These are phyloP conservation scores for Trichocladium antarcticum DNA, from an alignment of 495 filamentous ascomycete species.

Conservation along the genomic window DNA sequence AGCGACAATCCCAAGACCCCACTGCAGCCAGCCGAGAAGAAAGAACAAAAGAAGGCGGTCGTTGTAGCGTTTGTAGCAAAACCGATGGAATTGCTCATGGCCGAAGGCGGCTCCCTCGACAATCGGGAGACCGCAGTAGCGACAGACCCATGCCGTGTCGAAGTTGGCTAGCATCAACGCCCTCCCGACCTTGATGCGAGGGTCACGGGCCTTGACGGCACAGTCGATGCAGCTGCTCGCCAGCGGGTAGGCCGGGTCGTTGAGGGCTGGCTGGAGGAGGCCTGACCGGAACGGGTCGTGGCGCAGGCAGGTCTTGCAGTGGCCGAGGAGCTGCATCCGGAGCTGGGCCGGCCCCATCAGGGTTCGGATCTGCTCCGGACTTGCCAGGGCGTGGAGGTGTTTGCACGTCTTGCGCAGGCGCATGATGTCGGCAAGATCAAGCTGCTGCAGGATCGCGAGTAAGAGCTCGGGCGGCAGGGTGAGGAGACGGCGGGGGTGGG, in stretches of 20 bases:
- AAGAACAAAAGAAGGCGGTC: conserved; percentile 17
- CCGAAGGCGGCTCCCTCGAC: conserved; percentile 5
- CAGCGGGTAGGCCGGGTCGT: conserved; percentile 19
- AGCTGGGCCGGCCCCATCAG: conserved; percentile 14
- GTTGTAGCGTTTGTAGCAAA: conserved; percentile 22
- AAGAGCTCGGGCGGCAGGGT: conserved; percentile 25
- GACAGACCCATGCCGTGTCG: conserved; percentile 18
- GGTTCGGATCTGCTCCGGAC: conserved; percentile 14
- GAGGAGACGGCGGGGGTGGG: conserved; percentile 12
- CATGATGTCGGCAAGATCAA: conserved; percentile 22
- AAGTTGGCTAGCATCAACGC: conserved; percentile 17
- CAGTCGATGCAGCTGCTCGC: conserved; percentile 19
- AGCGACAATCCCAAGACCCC: conserved; percentile 17
- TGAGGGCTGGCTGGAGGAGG: conserved; percentile 10
- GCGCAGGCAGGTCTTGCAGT: conserved; percentile 21
- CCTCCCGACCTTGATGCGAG: conserved; percentile 14
- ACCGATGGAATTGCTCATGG: conserved; percentile 20
- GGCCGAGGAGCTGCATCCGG: conserved; percentile 13
- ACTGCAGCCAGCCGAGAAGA: conserved; percentile 21
- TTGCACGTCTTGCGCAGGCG: conserved; percentile 26
- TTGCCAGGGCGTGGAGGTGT: conserved; percentile 15
- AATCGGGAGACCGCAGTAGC: conserved; percentile 24
- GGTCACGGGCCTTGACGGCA: conserved; percentile 14
- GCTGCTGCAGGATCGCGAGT: conserved; percentile 18
- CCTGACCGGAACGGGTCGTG: conserved; percentile 12